Conservation (phyloP, 805 yeast species). For the Citeromyces nyonsensis region DNA sequence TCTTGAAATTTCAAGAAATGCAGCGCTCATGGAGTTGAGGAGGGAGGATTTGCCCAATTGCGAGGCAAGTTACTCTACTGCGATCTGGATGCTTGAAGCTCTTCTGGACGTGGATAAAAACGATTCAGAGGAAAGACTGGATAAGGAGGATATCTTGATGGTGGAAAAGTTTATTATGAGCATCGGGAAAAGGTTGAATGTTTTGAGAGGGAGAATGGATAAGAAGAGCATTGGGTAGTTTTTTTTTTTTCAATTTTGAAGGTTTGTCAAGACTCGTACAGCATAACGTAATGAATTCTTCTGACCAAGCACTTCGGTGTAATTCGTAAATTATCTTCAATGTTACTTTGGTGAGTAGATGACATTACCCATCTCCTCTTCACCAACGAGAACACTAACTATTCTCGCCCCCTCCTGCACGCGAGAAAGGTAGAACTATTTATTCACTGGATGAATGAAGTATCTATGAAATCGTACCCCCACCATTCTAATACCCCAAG, state of each 20-base stretch:
- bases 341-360: too few relatives aligned
- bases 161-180: constrained; percentile 73
- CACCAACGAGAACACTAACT: too few relatives aligned
- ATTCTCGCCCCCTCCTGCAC: too few relatives aligned
- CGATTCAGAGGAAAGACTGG: constrained; percentile 29
- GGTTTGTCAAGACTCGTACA: too few relatives aligned
- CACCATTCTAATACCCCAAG: too few relatives aligned
- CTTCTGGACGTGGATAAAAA: constrained; percentile 35
- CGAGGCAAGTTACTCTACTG: constrained; percentile 79
- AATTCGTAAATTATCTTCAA: too few relatives aligned
- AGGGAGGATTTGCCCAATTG: constrained; percentile 65
- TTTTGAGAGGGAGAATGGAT: constrained; percentile 45
- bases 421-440: too few relatives aligned
- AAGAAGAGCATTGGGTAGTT: constrained; percentile 30
- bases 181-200: constrained; percentile 67
- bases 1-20: constrained; percentile 78
- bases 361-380: too few relatives aligned
- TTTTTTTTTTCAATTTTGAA: constrained; percentile 29
- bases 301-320: too few relatives aligned
- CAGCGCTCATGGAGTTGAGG: constrained; percentile 77
- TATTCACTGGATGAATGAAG: too few relatives aligned
- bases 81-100: constrained; percentile 93
- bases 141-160: constrained; percentile 56
- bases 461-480: too few relatives aligned
- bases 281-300: too few relatives aligned